Conservation (phyloP, 257 asterid genomes). For the Solanum arcanum region DNA sequence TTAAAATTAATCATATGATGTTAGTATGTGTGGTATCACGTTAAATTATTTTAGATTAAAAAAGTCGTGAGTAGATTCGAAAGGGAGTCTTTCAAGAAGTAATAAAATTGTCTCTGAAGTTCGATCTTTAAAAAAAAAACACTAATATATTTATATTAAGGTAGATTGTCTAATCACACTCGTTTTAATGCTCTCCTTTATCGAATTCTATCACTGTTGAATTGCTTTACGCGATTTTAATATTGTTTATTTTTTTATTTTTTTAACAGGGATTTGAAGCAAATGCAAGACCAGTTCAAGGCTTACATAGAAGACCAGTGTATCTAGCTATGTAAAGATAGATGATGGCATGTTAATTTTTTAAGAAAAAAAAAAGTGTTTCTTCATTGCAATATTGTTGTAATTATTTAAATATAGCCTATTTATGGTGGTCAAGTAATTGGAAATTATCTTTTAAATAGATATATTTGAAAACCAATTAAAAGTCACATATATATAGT, state of each 20-base stretch:
- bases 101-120: no score
- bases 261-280: conserved; percentile 22
- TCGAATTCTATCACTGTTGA: accelerated
- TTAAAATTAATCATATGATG: neutral
- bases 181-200: accelerated
- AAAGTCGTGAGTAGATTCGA: no score
- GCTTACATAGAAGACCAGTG: neutral
- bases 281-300: conserved; percentile 52
- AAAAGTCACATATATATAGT: neutral
- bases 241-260: no score
- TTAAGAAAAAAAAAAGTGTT: neutral
- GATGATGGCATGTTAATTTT: neutral
- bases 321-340: neutral
- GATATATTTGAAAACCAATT: neutral
- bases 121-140: no score
- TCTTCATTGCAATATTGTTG: neutral
- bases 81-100: neutral
- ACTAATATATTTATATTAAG: no score
- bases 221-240: neutral
- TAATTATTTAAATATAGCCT: neutral
- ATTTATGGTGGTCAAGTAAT: neutral
- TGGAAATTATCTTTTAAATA: neutral
- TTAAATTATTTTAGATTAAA: no score
- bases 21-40: neutral
- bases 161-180: neutral